Conservation (phyloP, 768 basidiomycete genomes). For the Lanmaoa pseudosensibilis region DNA sequence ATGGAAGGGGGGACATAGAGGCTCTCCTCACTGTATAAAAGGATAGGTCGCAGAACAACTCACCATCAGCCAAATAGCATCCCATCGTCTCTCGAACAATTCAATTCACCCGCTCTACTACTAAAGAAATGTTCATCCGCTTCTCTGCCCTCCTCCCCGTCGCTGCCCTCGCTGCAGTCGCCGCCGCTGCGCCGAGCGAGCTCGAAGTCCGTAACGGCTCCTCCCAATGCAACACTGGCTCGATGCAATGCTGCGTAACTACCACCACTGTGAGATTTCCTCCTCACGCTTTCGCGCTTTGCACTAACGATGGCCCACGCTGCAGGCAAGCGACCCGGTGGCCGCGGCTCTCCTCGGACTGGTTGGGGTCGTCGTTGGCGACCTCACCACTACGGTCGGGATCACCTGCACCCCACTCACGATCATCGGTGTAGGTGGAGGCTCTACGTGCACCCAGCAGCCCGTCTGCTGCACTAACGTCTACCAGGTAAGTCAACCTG, state of each 20-base stretch:
- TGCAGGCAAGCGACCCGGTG: neutral
- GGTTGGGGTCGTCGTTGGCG: neutral
- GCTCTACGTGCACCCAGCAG: neutral
- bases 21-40: constrained; percentile 12
- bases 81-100: neutral
- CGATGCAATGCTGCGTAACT: constrained; percentile 4
- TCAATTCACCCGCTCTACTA: neutral
- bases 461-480: constrained; percentile 18
- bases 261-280: neutral
- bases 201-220: neutral
- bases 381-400: neutral
- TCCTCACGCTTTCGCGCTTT: too few relatives aligned
- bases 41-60: neutral
- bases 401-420: constrained; percentile 1
- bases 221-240: constrained; percentile 9
- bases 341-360: neutral
- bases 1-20: neutral
- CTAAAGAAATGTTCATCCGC: constrained; percentile 7
- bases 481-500: neutral
- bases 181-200: constrained; percentile 3
- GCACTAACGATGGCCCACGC: neutral
- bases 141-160: constrained; percentile 10
- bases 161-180: constrained; percentile 9
- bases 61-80: neutral
- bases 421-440: neutral